Base-by-base conservation (phyloP, 1,284 basidiomycete genomes). In the Meira miltonrushii region DNA sequence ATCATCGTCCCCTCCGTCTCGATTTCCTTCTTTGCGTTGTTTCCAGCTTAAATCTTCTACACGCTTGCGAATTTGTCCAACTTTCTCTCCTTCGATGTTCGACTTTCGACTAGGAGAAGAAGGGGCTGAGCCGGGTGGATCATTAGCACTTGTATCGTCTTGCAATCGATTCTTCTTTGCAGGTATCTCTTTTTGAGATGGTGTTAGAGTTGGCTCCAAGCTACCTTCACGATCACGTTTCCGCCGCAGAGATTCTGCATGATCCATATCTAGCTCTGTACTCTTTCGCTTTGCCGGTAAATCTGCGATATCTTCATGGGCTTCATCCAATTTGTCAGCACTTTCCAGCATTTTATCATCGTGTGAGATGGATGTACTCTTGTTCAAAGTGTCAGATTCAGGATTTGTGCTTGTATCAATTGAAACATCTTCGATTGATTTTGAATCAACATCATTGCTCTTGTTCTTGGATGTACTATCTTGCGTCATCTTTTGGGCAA, bases 131-230 rank as follows among this genome's bases (percentile, higher is more conserved):
- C 40, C 10, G 9, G 39, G 10, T 23, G 13, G 46, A n/a, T 15
- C n/a, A n/a, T n/a, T n/a, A 39, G 33, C 3, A 13, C 39, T 38
- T 6, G 13, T 49, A 10, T 33, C 47, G 40, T 64, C 58, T 40
- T 70, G 62, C 11, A 73, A 33, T 7, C 71, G 61, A 28, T 73
- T 73, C 64, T 73, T 73, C 53, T 73, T 73, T 21, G 69, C 51
- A 0, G 71, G 71, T 9, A 73, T 60, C 9, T 66, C 43, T 19
- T 70, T 68, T 11, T 60, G 28, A 1, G 48, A 50, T 12, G 50
- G 23, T 15, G 53, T 23, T 19, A 46, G 47, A 39, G 33, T 21
- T 3, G 70, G 70, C 38, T 72, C 70, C 15, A 72, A 56, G 33
- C 70, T 72, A 8, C 67, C 69, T 43, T 72, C 70, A 23, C 70